phyloP scores from a whole-genome alignment of 306 rosid genomes.

The Notholithocarpus densiflorus region DNA sequence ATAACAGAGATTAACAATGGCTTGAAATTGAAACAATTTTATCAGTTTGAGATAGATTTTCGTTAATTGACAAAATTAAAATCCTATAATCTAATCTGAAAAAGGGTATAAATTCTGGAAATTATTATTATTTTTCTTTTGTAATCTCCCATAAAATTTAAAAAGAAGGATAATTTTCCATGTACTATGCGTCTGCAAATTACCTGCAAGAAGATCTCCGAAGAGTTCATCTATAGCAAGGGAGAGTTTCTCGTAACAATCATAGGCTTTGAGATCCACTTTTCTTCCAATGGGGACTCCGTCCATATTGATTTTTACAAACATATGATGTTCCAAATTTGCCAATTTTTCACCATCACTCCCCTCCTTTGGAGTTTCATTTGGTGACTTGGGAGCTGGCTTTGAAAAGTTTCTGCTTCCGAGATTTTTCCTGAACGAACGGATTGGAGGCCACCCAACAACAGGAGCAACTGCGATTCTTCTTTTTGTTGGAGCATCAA shows the following conservation, averaged over 20 bases:
- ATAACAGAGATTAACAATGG: too few species aligned
- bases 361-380: constrained; percentile 29
- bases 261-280: constrained; percentile 72
- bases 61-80: too few species aligned
- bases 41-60: too few species aligned
- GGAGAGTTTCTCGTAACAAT: constrained; percentile 74
- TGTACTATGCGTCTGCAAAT: not conserved
- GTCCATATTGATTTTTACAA: constrained; percentile 95
- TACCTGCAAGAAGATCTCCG: constrained; percentile 79
- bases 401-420: constrained; percentile 63
- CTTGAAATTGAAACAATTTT: too few species aligned
- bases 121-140: too few species aligned
- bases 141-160: too few species aligned
- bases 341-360: constrained; percentile 24
- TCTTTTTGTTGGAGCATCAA: constrained; percentile 12
- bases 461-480: constrained; percentile 77
- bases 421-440: constrained; percentile 73
- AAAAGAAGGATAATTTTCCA: not conserved
- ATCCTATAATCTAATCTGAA: too few species aligned
- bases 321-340: constrained; percentile 32
- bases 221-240: constrained; percentile 77
- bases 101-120: too few species aligned
- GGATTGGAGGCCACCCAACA: constrained; percentile 99
- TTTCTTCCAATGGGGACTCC: constrained; percentile 95
- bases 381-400: constrained; percentile 31